These are phyloP conservation scores for Rhodotorula toruloides DNA, from an alignment of 768 basidiomycete genomes.

Conservation along the genomic window DNA sequence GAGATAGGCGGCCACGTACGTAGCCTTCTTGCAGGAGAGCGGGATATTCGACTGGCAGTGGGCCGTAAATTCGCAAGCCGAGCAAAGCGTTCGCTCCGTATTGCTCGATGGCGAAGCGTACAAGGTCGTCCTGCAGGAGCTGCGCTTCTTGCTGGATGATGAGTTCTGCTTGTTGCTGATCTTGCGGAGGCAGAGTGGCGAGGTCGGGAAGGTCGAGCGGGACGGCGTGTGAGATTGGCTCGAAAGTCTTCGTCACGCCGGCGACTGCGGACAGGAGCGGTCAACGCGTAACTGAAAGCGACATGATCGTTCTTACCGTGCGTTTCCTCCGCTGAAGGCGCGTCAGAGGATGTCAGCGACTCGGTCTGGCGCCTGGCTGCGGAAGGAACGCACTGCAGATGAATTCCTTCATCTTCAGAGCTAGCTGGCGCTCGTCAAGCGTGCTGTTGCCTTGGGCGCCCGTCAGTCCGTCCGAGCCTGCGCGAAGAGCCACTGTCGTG, in stretches of 20 bases:
- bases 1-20: not conserved
- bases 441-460: not conserved
- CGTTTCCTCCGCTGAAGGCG: not conserved
- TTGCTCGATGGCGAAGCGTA: not conserved
- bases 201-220: not conserved
- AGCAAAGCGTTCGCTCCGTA: constrained; percentile 8
- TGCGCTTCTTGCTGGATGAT: not conserved
- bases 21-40: not conserved
- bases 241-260: not conserved
- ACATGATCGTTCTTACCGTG: too few relatives aligned
- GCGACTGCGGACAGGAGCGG: not conserved
- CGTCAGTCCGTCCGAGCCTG: not conserved
- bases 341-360: not conserved
- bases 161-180: not conserved
- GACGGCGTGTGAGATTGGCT: not conserved
- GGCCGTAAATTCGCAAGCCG: not conserved
- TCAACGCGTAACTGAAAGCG: too few relatives aligned
- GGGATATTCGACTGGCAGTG: not conserved
- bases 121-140: not conserved
- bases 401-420: not conserved
- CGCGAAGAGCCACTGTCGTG: not conserved
- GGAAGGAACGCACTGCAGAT: not conserved
- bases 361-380: not conserved
- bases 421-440: not conserved
- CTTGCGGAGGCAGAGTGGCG: not conserved